Conservation (phyloP, 2,329 filamentous ascomycete species). For the Ophiostoma angusticollis region DNA sequence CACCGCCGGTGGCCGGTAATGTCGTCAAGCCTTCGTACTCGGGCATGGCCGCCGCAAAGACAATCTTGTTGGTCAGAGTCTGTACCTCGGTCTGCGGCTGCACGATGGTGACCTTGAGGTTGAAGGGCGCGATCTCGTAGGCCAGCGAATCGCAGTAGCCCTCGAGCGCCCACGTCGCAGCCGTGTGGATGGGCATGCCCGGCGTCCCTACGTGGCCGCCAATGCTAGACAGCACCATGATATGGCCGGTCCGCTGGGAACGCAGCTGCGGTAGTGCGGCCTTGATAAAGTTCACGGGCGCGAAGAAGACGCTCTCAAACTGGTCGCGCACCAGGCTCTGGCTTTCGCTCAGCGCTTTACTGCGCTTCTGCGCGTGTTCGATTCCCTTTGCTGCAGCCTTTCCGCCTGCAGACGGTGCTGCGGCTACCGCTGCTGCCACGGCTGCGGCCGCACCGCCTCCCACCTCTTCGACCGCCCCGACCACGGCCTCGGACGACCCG, state of each 20-base stretch:
- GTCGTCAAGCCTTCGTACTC: slow-evolving; percentile 27
- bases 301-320: slow-evolving; percentile 92
- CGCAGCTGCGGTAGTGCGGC: slow-evolving; percentile 70
- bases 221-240: slow-evolving; percentile 79
- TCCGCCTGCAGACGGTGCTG: too few species aligned
- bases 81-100: slow-evolving; percentile 91
- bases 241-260: slow-evolving; percentile 70
- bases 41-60: slow-evolving; percentile 64
- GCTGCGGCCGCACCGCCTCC: slow-evolving; percentile 20
- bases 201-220: slow-evolving; percentile 89
- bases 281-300: slow-evolving; percentile 91
- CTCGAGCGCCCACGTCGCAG: slow-evolving; percentile 87
- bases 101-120: slow-evolving; percentile 89
- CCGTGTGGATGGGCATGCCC: slow-evolving; percentile 79
- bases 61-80: slow-evolving; percentile 75
- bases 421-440: too few species aligned
- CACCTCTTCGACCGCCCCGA: slow-evolving; percentile 86
- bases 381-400: too few species aligned
- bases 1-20: too few species aligned
- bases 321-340: slow-evolving; percentile 75
- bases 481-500: slow-evolving; percentile 75
- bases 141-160: slow-evolving; percentile 91
- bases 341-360: too few species aligned
- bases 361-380: too few species aligned
- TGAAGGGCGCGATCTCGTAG: slow-evolving; percentile 94